phyloP scores from a whole-genome alignment of 495 filamentous ascomycete species.

The Corynascus novoguineensis region DNA sequence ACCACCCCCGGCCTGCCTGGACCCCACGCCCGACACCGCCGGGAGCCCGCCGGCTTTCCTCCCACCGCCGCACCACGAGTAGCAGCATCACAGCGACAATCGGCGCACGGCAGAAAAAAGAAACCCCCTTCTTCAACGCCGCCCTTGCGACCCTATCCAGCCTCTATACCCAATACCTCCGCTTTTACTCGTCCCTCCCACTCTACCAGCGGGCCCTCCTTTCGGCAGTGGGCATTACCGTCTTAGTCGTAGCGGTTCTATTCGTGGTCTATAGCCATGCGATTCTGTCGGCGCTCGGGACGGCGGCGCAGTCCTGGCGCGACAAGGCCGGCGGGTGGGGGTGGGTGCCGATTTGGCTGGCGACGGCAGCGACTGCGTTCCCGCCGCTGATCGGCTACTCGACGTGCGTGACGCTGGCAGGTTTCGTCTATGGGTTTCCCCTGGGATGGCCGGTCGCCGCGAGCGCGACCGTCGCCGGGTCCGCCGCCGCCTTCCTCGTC shows the following conservation, averaged over 20 bases:
- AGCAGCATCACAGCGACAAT: not conserved
- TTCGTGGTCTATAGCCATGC: conserved; percentile 70
- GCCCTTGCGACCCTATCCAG: conserved; percentile 17
- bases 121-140: conserved; percentile 15
- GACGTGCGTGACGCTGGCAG: conserved; percentile 75
- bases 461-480: conserved; percentile 70
- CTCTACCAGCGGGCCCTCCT: conserved; percentile 57
- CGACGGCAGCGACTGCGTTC: conserved; percentile 75
- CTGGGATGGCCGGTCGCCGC: conserved; percentile 85
- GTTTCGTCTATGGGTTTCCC: conserved; percentile 92
- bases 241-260: conserved; percentile 52
- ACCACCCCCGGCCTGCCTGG: not conserved
- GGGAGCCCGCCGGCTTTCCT: conserved; percentile 14
- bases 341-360: conserved; percentile 72
- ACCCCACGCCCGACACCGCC: conserved; percentile 13
- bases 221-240: conserved; percentile 43
- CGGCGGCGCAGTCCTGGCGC: conserved; percentile 68
- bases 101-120: not conserved
- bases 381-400: conserved; percentile 90
- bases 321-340: conserved; percentile 67
- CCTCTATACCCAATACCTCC: conserved; percentile 20
- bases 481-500: conserved; percentile 68
- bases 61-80: conserved; percentile 5
- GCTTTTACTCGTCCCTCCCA: conserved; percentile 43
- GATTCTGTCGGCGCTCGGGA: conserved; percentile 67